Conservation (phyloP, 2,329 filamentous ascomycete species). For the Tothia fuscella region DNA sequence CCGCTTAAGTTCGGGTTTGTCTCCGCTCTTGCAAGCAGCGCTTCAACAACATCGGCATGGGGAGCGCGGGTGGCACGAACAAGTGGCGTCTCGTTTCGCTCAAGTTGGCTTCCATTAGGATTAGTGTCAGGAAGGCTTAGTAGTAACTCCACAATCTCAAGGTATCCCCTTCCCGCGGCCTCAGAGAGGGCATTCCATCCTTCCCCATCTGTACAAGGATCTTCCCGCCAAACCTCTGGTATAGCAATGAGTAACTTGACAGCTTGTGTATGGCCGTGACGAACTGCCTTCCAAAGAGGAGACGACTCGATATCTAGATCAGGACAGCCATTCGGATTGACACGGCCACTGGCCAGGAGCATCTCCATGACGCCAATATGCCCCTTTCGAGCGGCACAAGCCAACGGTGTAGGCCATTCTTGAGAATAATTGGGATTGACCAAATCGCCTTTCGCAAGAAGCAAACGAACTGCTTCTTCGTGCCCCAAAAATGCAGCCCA, state of each 20-base stretch:
- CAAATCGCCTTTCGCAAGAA: neutral
- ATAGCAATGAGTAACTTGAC: neutral
- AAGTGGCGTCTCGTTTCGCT: too few relatives aligned
- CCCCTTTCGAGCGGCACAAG: neutral
- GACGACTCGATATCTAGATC: too few relatives aligned
- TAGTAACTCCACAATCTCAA: neutral
- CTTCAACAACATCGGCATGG: neutral
- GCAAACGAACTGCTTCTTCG: neutral
- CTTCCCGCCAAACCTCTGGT: too few relatives aligned
- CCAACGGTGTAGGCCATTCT: neutral
- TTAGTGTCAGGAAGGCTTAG: neutral
- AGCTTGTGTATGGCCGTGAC: neutral
- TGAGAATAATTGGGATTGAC: neutral
- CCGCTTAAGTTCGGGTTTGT: neutral
- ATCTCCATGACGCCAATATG: neutral
- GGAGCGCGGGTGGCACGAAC: too few relatives aligned
- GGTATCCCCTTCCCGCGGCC: neutral
- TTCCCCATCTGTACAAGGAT: neutral
- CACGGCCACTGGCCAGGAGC: neutral
- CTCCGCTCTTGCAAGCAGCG: neutral
- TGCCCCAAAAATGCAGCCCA: neutral
- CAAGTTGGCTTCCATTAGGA: too few relatives aligned
- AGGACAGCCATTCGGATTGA: neutral
- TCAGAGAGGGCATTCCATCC: neutral
- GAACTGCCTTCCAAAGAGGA: neutral